A percentile compares a stretch with the other conserved stretches of the same genome.
phyloP scores from a whole-genome alignment of 2,329 filamentous ascomycete genomes.

The Elsinoe batatas region DNA sequence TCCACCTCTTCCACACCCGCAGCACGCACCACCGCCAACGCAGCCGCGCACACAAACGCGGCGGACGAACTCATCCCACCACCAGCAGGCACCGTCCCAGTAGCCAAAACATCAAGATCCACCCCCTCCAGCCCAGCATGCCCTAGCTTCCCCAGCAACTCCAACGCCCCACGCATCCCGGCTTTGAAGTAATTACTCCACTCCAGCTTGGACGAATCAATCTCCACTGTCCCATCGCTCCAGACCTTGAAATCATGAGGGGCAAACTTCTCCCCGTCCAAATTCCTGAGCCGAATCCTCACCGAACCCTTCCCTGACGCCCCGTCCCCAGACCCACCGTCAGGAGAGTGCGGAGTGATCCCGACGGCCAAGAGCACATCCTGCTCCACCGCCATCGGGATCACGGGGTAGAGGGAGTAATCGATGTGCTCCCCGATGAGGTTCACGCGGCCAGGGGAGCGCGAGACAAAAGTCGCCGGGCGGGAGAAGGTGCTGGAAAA shows the following conservation, averaged over 20 bases:
- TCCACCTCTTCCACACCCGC: constrained; percentile 70
- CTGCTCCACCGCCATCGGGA: constrained; percentile 89
- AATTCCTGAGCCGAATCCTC: constrained; percentile 67
- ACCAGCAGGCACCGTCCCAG: constrained; percentile 84
- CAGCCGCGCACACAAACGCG: constrained; percentile 83
- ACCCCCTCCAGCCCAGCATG: constrained; percentile 51
- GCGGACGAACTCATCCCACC: constrained; percentile 90
- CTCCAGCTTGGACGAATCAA: constrained; percentile 76
- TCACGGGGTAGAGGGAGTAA: constrained; percentile 90
- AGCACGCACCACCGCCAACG: constrained; percentile 76
- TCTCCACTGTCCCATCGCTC: constrained; percentile 44
- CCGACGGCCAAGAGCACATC: constrained; percentile 81
- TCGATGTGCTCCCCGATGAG: constrained; percentile 99
- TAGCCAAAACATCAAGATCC: constrained; percentile 79
- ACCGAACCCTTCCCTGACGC: constrained; percentile 35
- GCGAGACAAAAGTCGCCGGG: constrained; percentile 67
- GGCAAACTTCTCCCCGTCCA: constrained; percentile 65
- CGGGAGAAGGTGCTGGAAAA: constrained; percentile 64
- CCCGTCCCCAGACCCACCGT: constrained; percentile 18
- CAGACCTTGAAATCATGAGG: constrained; percentile 65
- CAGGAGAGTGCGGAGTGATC: constrained; percentile 41
- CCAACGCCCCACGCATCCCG: constrained; percentile 70
- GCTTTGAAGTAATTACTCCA: constrained; percentile 99
- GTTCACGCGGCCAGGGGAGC: constrained; percentile 90
- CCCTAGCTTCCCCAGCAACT: constrained; percentile 62